Evolutionary conservation across 208 protist genomes (phyloP).

Genomic region (Leishmania tropica): DNA sequence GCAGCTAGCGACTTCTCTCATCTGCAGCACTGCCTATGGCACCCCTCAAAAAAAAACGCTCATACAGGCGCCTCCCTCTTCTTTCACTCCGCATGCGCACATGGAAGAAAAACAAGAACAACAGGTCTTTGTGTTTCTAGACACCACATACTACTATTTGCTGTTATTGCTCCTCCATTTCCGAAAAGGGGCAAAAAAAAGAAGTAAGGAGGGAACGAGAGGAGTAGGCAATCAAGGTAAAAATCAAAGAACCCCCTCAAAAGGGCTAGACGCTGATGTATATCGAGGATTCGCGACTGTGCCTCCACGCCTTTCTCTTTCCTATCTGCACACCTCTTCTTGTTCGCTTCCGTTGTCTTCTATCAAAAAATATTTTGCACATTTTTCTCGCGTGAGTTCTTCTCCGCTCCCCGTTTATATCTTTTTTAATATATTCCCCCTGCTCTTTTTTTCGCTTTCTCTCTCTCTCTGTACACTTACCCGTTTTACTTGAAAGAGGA

Average conservation of each 20-base stretch:
- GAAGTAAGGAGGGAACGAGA: neutral
- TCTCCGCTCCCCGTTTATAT: neutral
- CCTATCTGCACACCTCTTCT: neutral
- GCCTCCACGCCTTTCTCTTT: neutral
- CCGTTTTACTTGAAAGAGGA: conserved; percentile 9
- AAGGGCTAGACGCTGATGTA: neutral
- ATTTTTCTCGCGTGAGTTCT: conserved; percentile 28
- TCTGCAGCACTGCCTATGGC: neutral
- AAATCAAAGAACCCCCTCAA: neutral
- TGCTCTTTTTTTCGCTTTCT: neutral
- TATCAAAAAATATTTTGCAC: conserved; percentile 7
- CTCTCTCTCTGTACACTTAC: conserved; percentile 15
- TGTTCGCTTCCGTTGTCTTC: neutral
- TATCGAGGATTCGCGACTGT: neutral
- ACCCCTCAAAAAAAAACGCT: neutral
- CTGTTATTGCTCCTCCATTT: neutral
- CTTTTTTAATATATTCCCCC: neutral
- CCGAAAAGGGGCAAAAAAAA: neutral
- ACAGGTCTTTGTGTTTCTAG: neutral
- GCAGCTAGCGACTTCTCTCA: neutral
- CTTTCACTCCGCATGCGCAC: conserved; percentile 10
- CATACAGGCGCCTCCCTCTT: neutral
- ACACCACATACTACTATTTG: neutral
- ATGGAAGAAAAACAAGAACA: neutral
- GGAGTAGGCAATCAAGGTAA: neutral